A percentile compares a stretch with the other conserved stretches of the same genome.
These are phyloP conservation scores for Aureobasidium zeae DNA, from an alignment of 2,329 filamentous ascomycete genomes.

Conservation along the genomic window DNA sequence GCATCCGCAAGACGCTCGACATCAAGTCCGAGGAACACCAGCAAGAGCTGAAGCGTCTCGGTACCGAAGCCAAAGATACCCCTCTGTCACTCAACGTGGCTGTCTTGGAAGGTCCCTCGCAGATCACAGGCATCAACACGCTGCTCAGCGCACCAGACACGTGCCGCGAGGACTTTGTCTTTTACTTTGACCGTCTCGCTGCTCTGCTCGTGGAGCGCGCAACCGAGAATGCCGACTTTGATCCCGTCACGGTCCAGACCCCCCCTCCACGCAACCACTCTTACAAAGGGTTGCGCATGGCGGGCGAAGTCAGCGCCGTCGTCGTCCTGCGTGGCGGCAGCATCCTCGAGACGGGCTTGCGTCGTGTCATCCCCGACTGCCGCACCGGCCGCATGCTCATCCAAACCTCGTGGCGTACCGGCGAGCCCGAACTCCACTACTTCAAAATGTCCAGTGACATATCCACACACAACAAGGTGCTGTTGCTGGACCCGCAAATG, in stretches of 20 bases:
- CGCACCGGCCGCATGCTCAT: constrained; percentile 82
- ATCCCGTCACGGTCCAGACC: constrained; percentile 53
- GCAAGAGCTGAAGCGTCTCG: constrained; percentile 65
- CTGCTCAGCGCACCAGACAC: constrained; percentile 76
- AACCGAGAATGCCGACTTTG: constrained; percentile 61
- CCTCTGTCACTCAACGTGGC: constrained; percentile 67
- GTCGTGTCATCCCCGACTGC: constrained; percentile 86
- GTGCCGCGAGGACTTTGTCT: constrained; percentile 81
- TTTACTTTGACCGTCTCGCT: constrained; percentile 88
- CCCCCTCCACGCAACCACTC: constrained; percentile 55
- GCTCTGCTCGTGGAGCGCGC: constrained; percentile 78
- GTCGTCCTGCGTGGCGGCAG: constrained; percentile 82
- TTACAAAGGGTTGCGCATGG: constrained; percentile 63
- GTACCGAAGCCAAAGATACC: constrained; percentile 59
- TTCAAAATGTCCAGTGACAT: constrained; percentile 70
- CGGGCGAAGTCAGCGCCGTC: constrained; percentile 71
- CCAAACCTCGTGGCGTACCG: constrained; percentile 68
- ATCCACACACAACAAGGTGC: constrained; percentile 63
- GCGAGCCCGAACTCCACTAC: constrained; percentile 89
- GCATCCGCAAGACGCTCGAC: constrained; percentile 77
- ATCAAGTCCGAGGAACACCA: constrained; percentile 80
- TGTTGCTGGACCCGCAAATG: constrained; percentile 91
- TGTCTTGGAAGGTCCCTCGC: constrained; percentile 64
- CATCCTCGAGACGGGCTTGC: constrained; percentile 77
- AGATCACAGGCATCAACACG: constrained; percentile 81